These are phyloP conservation scores for Saussurea involucrata DNA, from an alignment of 129 eudicot species.

Conservation along the genomic window DNA sequence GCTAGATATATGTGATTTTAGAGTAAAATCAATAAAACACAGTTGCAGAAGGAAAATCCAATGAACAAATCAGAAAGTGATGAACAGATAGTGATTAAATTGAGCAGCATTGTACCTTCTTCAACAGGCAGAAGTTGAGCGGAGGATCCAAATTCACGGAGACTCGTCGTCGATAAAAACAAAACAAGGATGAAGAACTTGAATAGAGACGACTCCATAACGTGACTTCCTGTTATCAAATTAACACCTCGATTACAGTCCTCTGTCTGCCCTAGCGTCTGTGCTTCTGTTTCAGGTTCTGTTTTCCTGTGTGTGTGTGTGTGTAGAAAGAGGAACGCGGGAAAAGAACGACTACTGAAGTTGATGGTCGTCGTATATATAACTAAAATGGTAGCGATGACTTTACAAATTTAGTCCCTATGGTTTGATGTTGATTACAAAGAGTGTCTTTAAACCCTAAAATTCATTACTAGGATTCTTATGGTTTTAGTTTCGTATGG, in stretches of 20 bases:
- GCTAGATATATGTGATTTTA: no score
- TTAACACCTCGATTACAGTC: constrained; percentile 1
- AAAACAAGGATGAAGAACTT: constrained; percentile 8
- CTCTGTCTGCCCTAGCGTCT: background rate
- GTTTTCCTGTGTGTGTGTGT: background rate
- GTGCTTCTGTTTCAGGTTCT: background rate
- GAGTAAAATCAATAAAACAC: no score
- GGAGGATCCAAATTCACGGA: constrained; percentile 17
- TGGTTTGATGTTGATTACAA: no score
- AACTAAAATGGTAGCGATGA: no score
- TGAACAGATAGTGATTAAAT: background rate
- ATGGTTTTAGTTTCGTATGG: no score
- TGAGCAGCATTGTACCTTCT: constrained; percentile 21
- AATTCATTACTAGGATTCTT: no score
- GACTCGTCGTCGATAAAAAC: constrained; percentile 10
- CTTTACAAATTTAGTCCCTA: no score
- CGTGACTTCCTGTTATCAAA: constrained; percentile 2
- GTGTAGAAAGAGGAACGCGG: no score
- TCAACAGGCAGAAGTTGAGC: constrained; percentile 43
- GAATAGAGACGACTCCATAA: constrained; percentile 15
- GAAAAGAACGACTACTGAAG: no score
- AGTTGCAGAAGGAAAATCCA: background rate
- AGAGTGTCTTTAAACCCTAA: no score
- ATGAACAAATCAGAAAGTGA: background rate
- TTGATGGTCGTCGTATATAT: no score